Conservation (phyloP, 345 rosid species). For the Hibiscus trionum region DNA sequence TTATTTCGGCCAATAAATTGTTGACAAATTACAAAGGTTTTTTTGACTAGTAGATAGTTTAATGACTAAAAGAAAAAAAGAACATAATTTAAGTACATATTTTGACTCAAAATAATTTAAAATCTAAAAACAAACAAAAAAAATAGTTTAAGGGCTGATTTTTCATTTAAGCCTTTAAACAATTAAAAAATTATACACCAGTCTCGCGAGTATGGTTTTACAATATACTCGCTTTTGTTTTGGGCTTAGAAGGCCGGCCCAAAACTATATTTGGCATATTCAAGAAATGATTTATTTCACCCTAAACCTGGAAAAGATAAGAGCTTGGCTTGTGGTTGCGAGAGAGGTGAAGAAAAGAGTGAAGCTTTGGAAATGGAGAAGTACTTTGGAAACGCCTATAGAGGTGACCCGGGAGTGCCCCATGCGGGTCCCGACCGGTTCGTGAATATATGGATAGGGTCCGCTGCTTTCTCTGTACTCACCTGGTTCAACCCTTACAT, state of each 20-base stretch:
- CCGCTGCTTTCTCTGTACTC: conserved; percentile 60
- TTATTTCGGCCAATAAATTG: too few species aligned
- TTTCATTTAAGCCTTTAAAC: too few species aligned
- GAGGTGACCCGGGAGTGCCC: conserved; percentile 97
- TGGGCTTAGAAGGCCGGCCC: neutral
- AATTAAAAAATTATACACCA: too few species aligned
- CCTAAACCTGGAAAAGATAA: neutral
- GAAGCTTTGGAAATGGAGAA: conserved; percentile 53
- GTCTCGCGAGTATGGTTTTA: too few species aligned
- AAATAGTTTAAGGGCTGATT: too few species aligned
- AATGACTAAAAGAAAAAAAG: too few species aligned
- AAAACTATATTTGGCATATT: neutral
- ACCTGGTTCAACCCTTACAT: conserved; percentile 71
- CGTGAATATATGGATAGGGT: conserved; percentile 80
- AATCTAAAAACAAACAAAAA: too few species aligned
- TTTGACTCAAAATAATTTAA: too few species aligned
- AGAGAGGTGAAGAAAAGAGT: neutral
- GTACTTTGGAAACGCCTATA: conserved; percentile 80
- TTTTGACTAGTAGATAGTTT: too few species aligned
- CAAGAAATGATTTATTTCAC: neutral
- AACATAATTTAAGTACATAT: too few species aligned
- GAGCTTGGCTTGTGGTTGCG: neutral
- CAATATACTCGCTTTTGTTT: neutral
- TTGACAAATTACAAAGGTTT: too few species aligned
- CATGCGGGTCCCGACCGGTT: conserved; percentile 67